These are phyloP conservation scores for Triticum dicoccoides DNA, from an alignment of 176 grass and related monocot genomes.

Conservation along the genomic window DNA sequence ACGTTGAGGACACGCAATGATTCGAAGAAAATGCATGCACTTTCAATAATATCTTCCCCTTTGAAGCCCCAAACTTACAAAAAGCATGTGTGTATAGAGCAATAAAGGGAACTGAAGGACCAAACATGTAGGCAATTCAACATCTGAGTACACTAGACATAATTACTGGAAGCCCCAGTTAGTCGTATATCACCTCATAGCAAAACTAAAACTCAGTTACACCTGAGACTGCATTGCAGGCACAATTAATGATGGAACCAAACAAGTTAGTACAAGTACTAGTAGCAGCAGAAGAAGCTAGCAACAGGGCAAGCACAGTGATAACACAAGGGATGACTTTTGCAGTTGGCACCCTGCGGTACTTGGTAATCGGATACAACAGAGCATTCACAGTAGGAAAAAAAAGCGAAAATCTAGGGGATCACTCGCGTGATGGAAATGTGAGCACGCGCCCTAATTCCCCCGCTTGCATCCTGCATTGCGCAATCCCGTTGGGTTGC, in stretches of 20 bases:
- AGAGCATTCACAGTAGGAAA: not conserved
- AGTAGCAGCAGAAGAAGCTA: not conserved
- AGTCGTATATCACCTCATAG: too few relatives aligned
- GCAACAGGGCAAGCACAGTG: constrained; percentile 8
- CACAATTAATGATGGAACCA: constrained; percentile 12
- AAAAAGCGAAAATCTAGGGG: not conserved
- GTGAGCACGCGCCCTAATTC: not conserved
- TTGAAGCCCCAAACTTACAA: not conserved
- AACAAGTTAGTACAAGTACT: not conserved
- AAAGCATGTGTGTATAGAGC: not conserved
- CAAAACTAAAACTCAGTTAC: not conserved
- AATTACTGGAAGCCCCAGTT: not conserved
- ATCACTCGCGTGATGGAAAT: not conserved
- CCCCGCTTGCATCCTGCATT: not conserved
- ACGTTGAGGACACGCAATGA: not conserved
- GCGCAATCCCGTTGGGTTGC: not conserved
- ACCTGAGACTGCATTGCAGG: not conserved
- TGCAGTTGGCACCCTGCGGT: not conserved
- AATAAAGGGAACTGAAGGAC: not conserved
- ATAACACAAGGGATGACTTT: not conserved
- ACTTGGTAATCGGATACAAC: not conserved
- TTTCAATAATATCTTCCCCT: not conserved
- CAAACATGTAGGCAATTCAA: not conserved
- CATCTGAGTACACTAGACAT: not conserved
- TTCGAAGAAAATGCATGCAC: not conserved